phyloP scores from a whole-genome alignment of 495 filamentous ascomycete species.

The Penicillium parvum region DNA sequence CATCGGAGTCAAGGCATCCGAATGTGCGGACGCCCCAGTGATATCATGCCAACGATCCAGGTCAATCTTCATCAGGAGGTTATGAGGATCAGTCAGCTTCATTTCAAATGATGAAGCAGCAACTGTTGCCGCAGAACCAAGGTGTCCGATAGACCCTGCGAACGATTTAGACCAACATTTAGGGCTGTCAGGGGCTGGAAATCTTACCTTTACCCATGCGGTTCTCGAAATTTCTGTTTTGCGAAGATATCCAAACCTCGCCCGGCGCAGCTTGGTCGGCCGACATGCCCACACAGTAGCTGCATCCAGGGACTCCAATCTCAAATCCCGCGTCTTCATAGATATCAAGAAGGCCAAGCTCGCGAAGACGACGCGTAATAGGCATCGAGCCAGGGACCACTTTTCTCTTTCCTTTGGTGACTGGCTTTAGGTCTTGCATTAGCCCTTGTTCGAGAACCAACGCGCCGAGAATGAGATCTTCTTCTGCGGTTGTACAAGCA shows the following conservation, averaged over 20 bases:
- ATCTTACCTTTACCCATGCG: constrained; percentile 43
- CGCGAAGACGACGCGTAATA: constrained; percentile 31
- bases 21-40: no score
- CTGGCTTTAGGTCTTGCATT: constrained; percentile 24
- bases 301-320: constrained; percentile 40
- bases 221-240: constrained; percentile 47
- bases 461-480: constrained; percentile 41
- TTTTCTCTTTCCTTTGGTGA: constrained; percentile 29
- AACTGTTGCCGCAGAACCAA: constrained; percentile 38
- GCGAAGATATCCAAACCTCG: constrained; percentile 43
- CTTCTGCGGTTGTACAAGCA: constrained; percentile 47
- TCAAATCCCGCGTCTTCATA: constrained; percentile 41
- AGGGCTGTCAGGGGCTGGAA: no score
- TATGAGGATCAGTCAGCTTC: constrained; percentile 30
- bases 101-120: constrained; percentile 40
- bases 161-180: no score
- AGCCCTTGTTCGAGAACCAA: constrained; percentile 37
- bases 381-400: constrained; percentile 39
- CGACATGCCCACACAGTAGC: constrained; percentile 45
- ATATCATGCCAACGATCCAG: no score
- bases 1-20: no score
- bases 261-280: constrained; percentile 38
- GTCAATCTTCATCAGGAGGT: constrained; percentile 26
- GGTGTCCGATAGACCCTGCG: constrained; percentile 38
- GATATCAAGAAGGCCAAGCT: constrained; percentile 31